Evolutionary conservation across 257 asterid genomes (phyloP), one percentile per base, ranked within the genome.

Genomic region (Solanum dulcamara): DNA sequence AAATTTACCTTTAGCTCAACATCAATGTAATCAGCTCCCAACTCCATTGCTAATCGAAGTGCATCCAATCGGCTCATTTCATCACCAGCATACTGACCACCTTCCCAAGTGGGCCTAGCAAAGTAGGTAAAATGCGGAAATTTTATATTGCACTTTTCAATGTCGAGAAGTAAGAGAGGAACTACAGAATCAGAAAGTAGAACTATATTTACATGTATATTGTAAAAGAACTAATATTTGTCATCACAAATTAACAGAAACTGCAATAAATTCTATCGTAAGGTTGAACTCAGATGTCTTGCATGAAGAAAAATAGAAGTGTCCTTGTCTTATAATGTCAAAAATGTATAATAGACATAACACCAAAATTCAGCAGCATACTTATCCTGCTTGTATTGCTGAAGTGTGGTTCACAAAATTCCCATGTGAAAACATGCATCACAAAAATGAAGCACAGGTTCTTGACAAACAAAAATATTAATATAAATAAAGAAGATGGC

Each of bases 1-100:
- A 48, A 75, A 44, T 48, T 50, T 86, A 97, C 99, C 98, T 93
- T 89, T 84, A 97, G 98, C 90, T 97, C 99, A 81, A 96, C 95
- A 85, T 96, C 99, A 84, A 96, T 90, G 90, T 96, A 94, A 89
- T 93, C 97, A 87, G 99, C 99, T 90, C 99, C 99, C 93, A 92
- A 88, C 87, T 95, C 95, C 98, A 96, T 95, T 86, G 98, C 98
- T 68, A 93, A 88, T 60, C 51, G 95, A 87, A 96, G 98, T 42
- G 90, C 98, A 24, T 81, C 87, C 59, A 91, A 86, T 80, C 98
- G 96, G 85, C 88, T 87, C 64, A 79, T 90, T 84, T 96, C 99
- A 86, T 93, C 98, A 84, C 99, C 99, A 86, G 87, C 92, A 85
- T 96, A 96, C 83, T 88, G 89, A 87, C 99, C 99, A 87, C 99